Evolutionary conservation across 2,329 filamentous ascomycete genomes (phyloP).

Genomic region (Colletotrichum shisoi): DNA sequence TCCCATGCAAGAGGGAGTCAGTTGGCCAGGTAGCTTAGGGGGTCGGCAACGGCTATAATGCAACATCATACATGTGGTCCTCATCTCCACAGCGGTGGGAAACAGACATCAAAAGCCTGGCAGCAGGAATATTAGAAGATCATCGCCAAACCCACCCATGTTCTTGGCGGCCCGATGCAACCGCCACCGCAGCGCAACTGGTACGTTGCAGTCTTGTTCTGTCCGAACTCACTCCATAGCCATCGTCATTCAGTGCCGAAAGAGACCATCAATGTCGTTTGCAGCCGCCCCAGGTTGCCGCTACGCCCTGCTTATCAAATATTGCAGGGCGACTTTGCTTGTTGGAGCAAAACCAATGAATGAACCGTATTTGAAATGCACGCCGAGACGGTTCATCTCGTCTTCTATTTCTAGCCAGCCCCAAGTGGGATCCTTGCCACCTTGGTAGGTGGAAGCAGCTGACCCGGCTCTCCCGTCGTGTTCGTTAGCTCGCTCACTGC

Average conservation of each 20-base stretch:
- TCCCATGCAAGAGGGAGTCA: not conserved
- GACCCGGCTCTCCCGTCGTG: not conserved
- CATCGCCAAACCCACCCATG: slow-evolving; percentile 10
- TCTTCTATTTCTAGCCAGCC: not conserved
- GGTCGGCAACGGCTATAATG: not conserved
- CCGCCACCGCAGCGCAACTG: not conserved
- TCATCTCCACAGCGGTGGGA: slow-evolving; percentile 20
- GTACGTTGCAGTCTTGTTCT: slow-evolving; percentile 2
- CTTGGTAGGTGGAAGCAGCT: not conserved
- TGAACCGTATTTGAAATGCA: not conserved
- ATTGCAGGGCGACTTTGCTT: not conserved
- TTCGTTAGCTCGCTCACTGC: slow-evolving; percentile 8
- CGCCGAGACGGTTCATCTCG: not conserved
- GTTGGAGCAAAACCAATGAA: not conserved
- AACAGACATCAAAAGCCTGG: not conserved
- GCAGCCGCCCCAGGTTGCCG: not conserved
- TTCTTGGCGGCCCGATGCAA: slow-evolving; percentile 1
- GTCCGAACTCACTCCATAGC: too few species aligned
- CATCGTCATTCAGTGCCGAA: not conserved
- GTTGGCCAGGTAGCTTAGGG: too few species aligned
- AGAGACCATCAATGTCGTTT: not conserved
- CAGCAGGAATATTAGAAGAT: slow-evolving; percentile 32
- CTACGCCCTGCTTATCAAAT: not conserved
- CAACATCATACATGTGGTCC: slow-evolving; percentile 17
- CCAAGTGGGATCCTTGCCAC: not conserved